Conservation (phyloP, 2,329 filamentous ascomycete species). For the Penicillium paneum region DNA sequence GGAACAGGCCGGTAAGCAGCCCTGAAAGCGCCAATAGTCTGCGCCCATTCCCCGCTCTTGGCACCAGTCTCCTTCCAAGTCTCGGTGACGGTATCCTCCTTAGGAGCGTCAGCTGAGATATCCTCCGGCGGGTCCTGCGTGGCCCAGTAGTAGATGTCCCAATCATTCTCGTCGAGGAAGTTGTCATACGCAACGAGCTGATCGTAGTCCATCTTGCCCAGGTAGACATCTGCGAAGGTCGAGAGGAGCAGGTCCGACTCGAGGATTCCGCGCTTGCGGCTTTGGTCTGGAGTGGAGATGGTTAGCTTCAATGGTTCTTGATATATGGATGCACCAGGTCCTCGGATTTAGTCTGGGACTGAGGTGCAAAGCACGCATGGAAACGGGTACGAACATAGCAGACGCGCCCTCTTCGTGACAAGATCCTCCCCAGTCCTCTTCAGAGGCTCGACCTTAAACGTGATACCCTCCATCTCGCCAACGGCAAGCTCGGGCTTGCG, state of each 20-base stretch:
- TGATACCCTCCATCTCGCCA: conserved; percentile 81
- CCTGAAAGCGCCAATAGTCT: conserved; percentile 92
- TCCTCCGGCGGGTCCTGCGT: conserved; percentile 67
- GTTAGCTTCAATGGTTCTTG: conserved; percentile 7
- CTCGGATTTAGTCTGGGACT: not conserved
- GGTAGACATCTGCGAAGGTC: conserved; percentile 82
- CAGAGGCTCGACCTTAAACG: conserved; percentile 87
- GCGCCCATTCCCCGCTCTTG: conserved; percentile 81
- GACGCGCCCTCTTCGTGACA: conserved; percentile 80
- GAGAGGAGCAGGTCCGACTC: conserved; percentile 95
- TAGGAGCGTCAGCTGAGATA: conserved; percentile 49
- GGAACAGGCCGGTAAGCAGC: conserved; percentile 91
- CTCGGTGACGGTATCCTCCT: conserved; percentile 40
- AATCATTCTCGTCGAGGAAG: conserved; percentile 98
- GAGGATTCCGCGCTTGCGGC: conserved; percentile 90
- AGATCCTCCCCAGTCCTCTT: conserved; percentile 78
- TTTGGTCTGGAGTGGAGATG: conserved; percentile 67
- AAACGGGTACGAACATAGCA: conserved; percentile 56
- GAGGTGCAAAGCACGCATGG: not conserved
- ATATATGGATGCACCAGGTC: not conserved
- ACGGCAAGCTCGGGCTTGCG: conserved; percentile 68
- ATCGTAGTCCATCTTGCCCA: conserved; percentile 66
- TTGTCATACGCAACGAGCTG: conserved; percentile 82
- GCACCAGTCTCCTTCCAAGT: conserved; percentile 52
- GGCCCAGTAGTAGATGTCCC: conserved; percentile 99